Evolutionary conservation across 108 stramenopile species (phyloP), one percentile per base, ranked within the genome.

Genomic region (Cafeteria roenbergensis): DNA sequence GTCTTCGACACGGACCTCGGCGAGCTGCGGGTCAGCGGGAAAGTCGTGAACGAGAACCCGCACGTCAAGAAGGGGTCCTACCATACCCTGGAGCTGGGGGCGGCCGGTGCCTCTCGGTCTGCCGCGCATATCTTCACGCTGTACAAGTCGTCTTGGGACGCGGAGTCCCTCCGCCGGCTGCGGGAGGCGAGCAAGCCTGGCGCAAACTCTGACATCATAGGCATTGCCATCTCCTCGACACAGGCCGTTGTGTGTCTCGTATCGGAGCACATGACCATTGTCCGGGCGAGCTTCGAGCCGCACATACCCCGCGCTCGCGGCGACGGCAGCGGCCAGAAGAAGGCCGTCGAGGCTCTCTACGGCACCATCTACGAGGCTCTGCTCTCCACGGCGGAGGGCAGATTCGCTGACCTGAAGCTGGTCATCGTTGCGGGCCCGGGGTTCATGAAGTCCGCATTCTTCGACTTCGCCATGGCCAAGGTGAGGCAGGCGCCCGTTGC

Each of bases 171-270:
- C 53, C 91, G 92, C 70, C 65, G 88, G 34, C 75, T 97, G 17
- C 86, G 90, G 20, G 88, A 90, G 63, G 88, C 93, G 20, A 78
- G 78, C 65, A 86, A 88, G 66, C n/a, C n/a, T n/a, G n/a, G n/a
- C n/a, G n/a, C n/a, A n/a, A n/a, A n/a, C n/a, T 91, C 96, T 1
- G 92, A 97, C 63, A 72, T 97, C 1, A 94, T 94, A 0, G 90
- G 87, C 32, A 76, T 97, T 27, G 92, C 92, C 1, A 87, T 95
- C 90, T 77, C 86, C 58, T 57, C 51, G 48, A 93, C 93, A 27
- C 65, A 94, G 58, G 91, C 92, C 1, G 89, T 93, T 75, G 83
- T 97, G 14, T 95, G 93, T 77, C 71, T 97, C 20, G 85, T 97
- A 0, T 88, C 88, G 9, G 90, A 87, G 20, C 74, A 84, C 20